Evolutionary conservation across 768 basidiomycete species (phyloP), one percentile per base, ranked within the genome.

Genomic region (Asterophora parasitica): DNA sequence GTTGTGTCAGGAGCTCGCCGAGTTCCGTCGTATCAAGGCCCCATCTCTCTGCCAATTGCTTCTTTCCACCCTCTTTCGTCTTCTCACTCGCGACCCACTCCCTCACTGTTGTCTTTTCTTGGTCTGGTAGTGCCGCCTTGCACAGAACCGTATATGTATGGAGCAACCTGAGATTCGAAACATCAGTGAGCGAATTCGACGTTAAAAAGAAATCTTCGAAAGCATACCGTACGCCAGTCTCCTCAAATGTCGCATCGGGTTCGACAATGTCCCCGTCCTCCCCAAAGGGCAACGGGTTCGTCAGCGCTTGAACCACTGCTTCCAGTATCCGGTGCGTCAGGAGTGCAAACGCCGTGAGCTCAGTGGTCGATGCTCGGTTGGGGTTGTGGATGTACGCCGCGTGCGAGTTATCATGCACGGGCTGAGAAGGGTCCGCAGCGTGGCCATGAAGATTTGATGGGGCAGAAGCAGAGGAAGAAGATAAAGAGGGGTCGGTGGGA

Each of bases 401-500:
- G 58, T 88, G 88, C 6, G 85, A 88, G 64, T 88, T 88, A 20
- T 79, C 70, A 60, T 86, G 78, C n/a, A 87, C 71, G 0, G 74
- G 71, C 40, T 61, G 58, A 34, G 54, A 41, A 12, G 55, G 60
- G 26, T 31, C 30, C 30, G 62, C 56, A 6, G 55, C 46, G 17
- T 65, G 56, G 1, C 61, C 44, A 31, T 61, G 61, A 34, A 61
- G 37, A 37, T 35, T 52, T 2, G 55, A 38, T 11, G 57, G 31
- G 4, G 61, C 53, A 13, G 59, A 42, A 9, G 62, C 27, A 7
- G 59, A 46, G 15, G 57, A 53, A 15, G 42, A 16, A 7, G 62
- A 49, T 4, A 63, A 46, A n/a, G 34, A 26, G 27, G 59, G 50
- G 12, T 57, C 54, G 12, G 59, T 67, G 2, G 85, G 85, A 0